These are phyloP conservation scores for Arthrobotrys megalospora DNA, from an alignment of 2,329 filamentous ascomycete genomes.

Conservation along the genomic window DNA sequence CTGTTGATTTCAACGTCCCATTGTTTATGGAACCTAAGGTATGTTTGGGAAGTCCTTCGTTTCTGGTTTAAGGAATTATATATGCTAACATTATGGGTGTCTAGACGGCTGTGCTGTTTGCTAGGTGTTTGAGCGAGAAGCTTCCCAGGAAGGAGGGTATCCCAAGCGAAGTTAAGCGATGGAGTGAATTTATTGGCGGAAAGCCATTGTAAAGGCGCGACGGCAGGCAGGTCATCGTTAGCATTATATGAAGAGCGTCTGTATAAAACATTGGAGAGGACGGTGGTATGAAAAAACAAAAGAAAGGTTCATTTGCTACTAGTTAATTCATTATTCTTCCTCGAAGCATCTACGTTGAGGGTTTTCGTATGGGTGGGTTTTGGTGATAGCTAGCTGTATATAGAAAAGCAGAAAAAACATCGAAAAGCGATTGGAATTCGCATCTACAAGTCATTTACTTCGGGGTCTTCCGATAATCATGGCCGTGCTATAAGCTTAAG, in stretches of 20 bases:
- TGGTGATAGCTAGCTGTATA: neutral
- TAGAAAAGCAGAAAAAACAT: conserved; percentile 10
- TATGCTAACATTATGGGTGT: conserved; percentile 65
- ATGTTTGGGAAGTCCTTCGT: conserved; percentile 67
- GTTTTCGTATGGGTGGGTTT: neutral
- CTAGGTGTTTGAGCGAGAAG: conserved; percentile 97
- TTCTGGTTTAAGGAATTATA: conserved; percentile 11
- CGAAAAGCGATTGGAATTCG: conserved; percentile 8
- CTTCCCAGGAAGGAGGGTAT: conserved; percentile 89
- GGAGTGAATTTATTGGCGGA: conserved; percentile 94
- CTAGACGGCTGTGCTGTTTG: conserved; percentile 94
- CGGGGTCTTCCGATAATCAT: too few relatives aligned
- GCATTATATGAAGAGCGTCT: neutral
- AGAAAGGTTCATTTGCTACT: too few relatives aligned
- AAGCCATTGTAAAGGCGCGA: conserved; percentile 77
- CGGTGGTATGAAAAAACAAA: too few relatives aligned
- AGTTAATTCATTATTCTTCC: neutral
- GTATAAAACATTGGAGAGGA: too few relatives aligned
- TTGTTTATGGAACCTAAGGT: conserved; percentile 99
- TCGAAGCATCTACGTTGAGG: neutral
- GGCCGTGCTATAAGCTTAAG: too few relatives aligned
- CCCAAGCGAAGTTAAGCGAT: conserved; percentile 89
- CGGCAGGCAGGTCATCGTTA: neutral
- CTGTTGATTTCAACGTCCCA: conserved; percentile 97
- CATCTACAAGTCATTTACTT: neutral